These are phyloP conservation scores for Cladosporium sp. DNA, from an alignment of 2,329 filamentous ascomycete genomes.

Conservation along the genomic window DNA sequence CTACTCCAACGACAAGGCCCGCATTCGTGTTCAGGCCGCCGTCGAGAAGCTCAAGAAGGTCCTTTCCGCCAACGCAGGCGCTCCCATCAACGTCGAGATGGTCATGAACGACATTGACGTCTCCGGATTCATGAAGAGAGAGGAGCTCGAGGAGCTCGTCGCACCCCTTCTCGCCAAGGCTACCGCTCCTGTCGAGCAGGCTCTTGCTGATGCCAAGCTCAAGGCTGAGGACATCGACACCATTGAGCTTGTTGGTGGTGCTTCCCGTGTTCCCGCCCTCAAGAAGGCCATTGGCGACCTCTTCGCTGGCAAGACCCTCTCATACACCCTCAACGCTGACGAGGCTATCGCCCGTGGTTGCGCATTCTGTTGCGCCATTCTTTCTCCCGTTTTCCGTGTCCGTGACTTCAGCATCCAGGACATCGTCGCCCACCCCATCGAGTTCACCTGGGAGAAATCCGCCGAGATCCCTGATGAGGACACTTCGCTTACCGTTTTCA, in stretches of 20 bases:
- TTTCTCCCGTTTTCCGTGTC: conserved; percentile 96
- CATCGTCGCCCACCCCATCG: conserved; percentile 95
- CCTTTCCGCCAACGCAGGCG: conserved; percentile 87
- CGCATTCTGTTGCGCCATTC: conserved; percentile 94
- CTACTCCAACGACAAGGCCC: conserved; percentile 81
- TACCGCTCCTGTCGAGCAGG: conserved; percentile 76
- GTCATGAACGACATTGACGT: conserved; percentile 98
- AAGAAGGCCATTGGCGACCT: conserved; percentile 86
- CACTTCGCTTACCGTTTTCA: conserved; percentile 94
- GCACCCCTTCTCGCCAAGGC: conserved; percentile 75
- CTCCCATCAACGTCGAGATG: conserved; percentile 93
- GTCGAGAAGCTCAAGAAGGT: conserved; percentile 99
- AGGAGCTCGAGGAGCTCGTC: conserved; percentile 89
- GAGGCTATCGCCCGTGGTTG: conserved; percentile 94
- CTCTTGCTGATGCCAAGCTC: conserved; percentile 88
- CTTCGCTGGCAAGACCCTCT: conserved; percentile 86
- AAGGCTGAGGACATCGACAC: conserved; percentile 87
- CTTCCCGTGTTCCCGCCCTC: conserved; percentile 86
- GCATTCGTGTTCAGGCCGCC: conserved; percentile 77
- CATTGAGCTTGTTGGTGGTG: conserved; percentile 91
- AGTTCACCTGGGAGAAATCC: conserved; percentile 98
- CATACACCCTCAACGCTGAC: conserved; percentile 96
- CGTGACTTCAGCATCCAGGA: conserved; percentile 97
- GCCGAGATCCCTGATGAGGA: conserved; percentile 98
- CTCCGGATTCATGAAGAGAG: conserved; percentile 79